Percentiles rank a stretch among this genome's conserved stretches.
Conservation (phyloP, 2,329 filamentous ascomycete species). For the Karstenula rhodostoma region DNA sequence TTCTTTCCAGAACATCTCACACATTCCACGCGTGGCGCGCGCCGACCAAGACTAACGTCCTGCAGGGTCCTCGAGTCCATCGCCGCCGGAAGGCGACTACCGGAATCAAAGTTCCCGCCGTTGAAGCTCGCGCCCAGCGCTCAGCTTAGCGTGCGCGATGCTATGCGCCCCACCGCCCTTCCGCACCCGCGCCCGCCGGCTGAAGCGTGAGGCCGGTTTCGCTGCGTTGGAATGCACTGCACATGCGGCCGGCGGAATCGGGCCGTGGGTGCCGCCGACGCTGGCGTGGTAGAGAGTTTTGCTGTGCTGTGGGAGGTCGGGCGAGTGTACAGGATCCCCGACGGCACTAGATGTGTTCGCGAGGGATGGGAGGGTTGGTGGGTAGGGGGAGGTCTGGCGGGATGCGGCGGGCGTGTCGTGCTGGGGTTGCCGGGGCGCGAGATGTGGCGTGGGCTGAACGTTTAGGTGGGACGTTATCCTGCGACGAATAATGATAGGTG, state of each 20-base stretch:
- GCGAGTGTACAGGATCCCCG: background rate
- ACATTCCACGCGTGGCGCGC: background rate
- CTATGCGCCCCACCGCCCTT: conserved; percentile 17
- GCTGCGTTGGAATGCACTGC: no score
- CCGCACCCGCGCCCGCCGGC: conserved; percentile 1
- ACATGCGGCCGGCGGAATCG: no score
- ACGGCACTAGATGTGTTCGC: no score
- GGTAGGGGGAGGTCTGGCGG: no score
- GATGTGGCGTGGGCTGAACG: no score
- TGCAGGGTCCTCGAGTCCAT: conserved; percentile 83
- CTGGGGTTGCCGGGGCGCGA: no score
- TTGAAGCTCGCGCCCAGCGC: conserved; percentile 36
- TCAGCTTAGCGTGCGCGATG: conserved; percentile 36
- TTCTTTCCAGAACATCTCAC: conserved; percentile 8
- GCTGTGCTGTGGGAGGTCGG: background rate
- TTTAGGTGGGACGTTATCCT: no score
- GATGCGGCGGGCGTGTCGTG: no score
- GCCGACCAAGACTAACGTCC: conserved; percentile 21
- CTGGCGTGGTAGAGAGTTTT: background rate
- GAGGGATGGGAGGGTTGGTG: no score
- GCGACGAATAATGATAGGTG: no score
- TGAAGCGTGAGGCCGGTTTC: background rate
- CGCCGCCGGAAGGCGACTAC: conserved; percentile 74
- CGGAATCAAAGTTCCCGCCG: conserved; percentile 74
- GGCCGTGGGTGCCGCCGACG: no score